phyloP scores from a whole-genome alignment of 352 stramenopile species.

The Phytopythium boreale region DNA sequence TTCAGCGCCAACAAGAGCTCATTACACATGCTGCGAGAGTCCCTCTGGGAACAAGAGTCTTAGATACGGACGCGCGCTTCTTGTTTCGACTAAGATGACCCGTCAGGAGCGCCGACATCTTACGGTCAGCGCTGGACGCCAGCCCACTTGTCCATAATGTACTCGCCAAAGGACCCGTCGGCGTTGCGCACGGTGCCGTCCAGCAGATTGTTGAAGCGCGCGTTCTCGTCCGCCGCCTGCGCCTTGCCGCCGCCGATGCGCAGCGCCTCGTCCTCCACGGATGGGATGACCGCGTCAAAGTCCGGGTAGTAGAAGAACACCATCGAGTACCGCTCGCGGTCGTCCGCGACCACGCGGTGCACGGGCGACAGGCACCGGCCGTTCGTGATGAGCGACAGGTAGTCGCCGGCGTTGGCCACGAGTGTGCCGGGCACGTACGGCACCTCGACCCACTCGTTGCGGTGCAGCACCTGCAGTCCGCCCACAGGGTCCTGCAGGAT shows the following conservation, averaged over 20 bases:
- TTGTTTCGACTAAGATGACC: neutral
- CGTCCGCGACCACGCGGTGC: conserved; percentile 69
- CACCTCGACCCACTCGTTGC: conserved; percentile 71
- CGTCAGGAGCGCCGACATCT: neutral
- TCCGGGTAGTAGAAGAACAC: conserved; percentile 87
- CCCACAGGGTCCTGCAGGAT: conserved; percentile 77
- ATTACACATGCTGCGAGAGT: neutral
- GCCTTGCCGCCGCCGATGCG: conserved; percentile 46
- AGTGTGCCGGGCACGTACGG: conserved; percentile 67
- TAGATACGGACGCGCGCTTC: neutral
- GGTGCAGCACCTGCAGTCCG: conserved; percentile 69
- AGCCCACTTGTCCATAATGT: conserved; percentile 83
- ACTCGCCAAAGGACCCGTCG: conserved; percentile 69
- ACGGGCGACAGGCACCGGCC: conserved; percentile 66
- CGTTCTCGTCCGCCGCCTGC: conserved; percentile 14
- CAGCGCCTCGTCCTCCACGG: conserved; percentile 19
- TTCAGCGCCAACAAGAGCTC: conserved; percentile 10
- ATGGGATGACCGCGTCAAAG: conserved; percentile 70
- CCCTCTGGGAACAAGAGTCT: neutral
- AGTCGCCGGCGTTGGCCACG: conserved; percentile 80
- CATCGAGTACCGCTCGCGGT: conserved; percentile 75
- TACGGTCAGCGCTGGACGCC: conserved; percentile 52
- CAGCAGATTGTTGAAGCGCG: conserved; percentile 71
- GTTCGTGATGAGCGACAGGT: conserved; percentile 69
- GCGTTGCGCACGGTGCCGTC: conserved; percentile 57